phyloP scores from a whole-genome alignment of 805 yeast species.

The Kodamaea sagamina region DNA sequence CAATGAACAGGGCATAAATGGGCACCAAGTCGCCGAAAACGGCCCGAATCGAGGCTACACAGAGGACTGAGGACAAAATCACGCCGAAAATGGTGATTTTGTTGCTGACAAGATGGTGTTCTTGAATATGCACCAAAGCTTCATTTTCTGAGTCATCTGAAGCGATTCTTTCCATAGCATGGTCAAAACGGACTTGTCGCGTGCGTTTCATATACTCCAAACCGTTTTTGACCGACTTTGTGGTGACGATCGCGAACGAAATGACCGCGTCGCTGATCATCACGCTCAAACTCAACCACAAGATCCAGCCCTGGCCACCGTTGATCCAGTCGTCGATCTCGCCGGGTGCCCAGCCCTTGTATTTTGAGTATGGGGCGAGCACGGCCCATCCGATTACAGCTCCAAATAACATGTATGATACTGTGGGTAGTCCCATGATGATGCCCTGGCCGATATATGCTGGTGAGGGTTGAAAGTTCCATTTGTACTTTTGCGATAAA shows the following conservation, averaged over 20 bases:
- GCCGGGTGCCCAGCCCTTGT: constrained; percentile 84
- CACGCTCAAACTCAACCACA: constrained; percentile 89
- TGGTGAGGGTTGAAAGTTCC: constrained; percentile 95
- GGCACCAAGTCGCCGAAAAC: constrained; percentile 78
- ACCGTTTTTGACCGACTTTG: constrained; percentile 37
- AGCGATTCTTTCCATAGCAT: background rate
- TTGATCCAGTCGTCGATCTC: constrained; percentile 88
- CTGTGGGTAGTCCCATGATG: constrained; percentile 94
- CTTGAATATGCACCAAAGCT: constrained; percentile 13
- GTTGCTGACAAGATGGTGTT: constrained; percentile 49
- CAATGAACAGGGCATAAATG: constrained; percentile 62
- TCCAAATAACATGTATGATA: constrained; percentile 87
- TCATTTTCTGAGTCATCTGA: constrained; percentile 2
- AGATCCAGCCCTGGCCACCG: constrained; percentile 96
- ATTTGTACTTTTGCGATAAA: constrained; percentile 64
- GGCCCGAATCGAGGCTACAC: constrained; percentile 61
- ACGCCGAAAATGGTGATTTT: constrained; percentile 61
- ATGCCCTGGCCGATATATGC: constrained; percentile 98
- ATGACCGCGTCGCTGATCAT: constrained; percentile 92
- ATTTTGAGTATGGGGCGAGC: constrained; percentile 76
- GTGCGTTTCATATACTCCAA: constrained; percentile 10
- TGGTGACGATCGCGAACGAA: constrained; percentile 65
- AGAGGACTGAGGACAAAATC: constrained; percentile 61
- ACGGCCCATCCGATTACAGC: constrained; percentile 90
- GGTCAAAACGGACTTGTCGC: constrained; percentile 5